Percentiles rank a stretch among this genome's conserved stretches.
phyloP scores from a whole-genome alignment of 176 grass and related monocot genomes.

The Cocos nucifera region DNA sequence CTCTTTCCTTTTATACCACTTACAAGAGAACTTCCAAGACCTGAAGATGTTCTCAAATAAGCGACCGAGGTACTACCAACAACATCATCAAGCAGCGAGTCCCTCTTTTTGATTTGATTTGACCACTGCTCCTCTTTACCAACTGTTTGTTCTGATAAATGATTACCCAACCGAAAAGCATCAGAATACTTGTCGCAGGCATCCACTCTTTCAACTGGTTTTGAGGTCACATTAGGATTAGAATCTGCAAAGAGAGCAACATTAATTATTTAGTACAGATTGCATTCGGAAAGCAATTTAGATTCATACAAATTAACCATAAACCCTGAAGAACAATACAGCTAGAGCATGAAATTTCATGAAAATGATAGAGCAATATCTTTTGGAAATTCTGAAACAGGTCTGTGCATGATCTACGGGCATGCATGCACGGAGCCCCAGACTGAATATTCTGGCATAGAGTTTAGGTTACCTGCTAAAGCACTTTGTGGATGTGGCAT shows the following conservation, averaged over 20 bases:
- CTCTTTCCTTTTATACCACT: constrained; percentile 80
- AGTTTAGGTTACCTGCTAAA: not conserved
- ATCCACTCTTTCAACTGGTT: constrained; percentile 20
- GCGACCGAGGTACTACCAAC: constrained; percentile 62
- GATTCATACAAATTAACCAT: too few species aligned
- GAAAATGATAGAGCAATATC: too few species aligned
- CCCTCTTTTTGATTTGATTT: constrained; percentile 76
- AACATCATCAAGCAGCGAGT: constrained; percentile 70
- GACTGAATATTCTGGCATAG: too few species aligned
- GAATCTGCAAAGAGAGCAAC: constrained; percentile 27
- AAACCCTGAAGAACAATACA: too few species aligned
- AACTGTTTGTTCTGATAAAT: constrained; percentile 38
- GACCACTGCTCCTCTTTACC: constrained; percentile 77
- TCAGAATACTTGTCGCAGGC: constrained; percentile 20
- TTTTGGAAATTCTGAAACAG: too few species aligned
- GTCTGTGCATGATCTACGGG: too few species aligned
- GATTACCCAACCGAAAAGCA: constrained; percentile 29
- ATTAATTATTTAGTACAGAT: too few species aligned
- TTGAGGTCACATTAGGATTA: constrained; percentile 8
- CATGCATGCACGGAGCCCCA: too few species aligned
- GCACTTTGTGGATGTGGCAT: not conserved
- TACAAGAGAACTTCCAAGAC: constrained; percentile 43
- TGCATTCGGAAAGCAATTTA: too few species aligned
- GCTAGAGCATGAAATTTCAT: too few species aligned
- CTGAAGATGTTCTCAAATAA: constrained; percentile 26